These are phyloP conservation scores for Botrytis galanthina DNA, from an alignment of 2,329 filamentous ascomycete genomes.

Conservation along the genomic window DNA sequence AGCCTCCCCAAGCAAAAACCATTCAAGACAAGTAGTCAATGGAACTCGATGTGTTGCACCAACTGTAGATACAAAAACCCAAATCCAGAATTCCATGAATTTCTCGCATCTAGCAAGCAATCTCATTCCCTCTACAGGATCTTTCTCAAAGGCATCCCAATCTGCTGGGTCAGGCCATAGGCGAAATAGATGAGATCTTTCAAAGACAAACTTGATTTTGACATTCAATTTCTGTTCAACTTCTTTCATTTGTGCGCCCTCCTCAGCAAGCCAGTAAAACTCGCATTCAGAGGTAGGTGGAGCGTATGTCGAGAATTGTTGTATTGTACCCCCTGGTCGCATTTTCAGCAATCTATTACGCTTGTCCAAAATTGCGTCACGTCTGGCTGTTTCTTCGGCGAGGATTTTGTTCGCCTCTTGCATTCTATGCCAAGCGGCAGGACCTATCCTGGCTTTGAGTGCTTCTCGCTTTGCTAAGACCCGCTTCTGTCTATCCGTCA, in stretches of 20 bases:
- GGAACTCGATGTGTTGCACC: neutral
- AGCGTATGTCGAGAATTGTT: neutral
- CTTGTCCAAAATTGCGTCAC: neutral
- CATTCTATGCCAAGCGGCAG: neutral
- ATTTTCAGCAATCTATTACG: neutral
- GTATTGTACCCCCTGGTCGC: neutral
- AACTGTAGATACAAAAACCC: accelerated
- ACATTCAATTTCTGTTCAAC: neutral
- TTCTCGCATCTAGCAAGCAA: neutral
- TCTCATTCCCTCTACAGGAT: accelerated
- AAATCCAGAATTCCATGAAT: neutral
- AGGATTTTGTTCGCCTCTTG: neutral
- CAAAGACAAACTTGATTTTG: neutral
- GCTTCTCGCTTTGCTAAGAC: neutral
- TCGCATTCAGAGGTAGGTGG: neutral
- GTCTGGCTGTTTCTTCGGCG: no score
- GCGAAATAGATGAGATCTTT: neutral
- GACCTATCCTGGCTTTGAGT: neutral
- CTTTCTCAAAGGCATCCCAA: neutral
- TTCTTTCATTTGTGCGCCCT: neutral
- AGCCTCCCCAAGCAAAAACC: neutral
- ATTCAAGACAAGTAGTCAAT: neutral
- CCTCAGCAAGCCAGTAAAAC: neutral
- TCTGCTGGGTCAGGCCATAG: neutral
- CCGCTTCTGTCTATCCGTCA: neutral